Base-by-base conservation (phyloP, 768 basidiomycete species). In the Epithele typhae region DNA sequence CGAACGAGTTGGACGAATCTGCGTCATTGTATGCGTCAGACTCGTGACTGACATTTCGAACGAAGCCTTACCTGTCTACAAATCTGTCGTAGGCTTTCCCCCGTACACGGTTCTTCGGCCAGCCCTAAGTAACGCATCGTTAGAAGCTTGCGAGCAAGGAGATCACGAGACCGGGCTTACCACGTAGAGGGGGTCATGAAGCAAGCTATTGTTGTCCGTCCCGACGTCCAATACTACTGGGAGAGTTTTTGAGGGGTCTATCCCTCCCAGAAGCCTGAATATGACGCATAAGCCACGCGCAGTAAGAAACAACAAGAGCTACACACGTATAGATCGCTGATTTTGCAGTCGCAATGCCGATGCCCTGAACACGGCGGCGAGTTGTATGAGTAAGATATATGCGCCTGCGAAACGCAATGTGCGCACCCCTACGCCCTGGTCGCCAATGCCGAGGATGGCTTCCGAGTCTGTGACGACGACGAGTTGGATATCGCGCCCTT, bases 381-480 rank as follows among this genome's bases (percentile, higher is more conserved):
- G 27, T 21, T 22, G 12, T 4, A 2, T 7, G 12, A 17, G 24
- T 25, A 27, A 22, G 30, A 24, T 1, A 19, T 30, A 30, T 30
- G 27, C 27, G 27, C 27, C 27, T 7, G 14, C 27, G 27, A 30
- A 14, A 30, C 8, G 14, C 8, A 30, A 30, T 30, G 19, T 18
- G 45, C 73, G 17, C 61, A 83, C 82, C 44, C 79, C 78, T 33
- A 92, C 89, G 46, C 91, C 83, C 60, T 81, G 79, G 55, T 82
- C 80, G 38, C 81, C 81, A 46, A 83, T 82, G 14, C 92, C 92
- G 9, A 94, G 69, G 48, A 93, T 92, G 0, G 87, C 87, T 56
- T 92, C 90, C 4, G 84, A 79, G 60, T 94, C 92, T 0, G 88
- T 86, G 45, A 84, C 84, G 21, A 93, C 88, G 41, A 94, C 73